Base-by-base conservation (phyloP, 805 yeast species). In the Ogataea paraovalis region DNA sequence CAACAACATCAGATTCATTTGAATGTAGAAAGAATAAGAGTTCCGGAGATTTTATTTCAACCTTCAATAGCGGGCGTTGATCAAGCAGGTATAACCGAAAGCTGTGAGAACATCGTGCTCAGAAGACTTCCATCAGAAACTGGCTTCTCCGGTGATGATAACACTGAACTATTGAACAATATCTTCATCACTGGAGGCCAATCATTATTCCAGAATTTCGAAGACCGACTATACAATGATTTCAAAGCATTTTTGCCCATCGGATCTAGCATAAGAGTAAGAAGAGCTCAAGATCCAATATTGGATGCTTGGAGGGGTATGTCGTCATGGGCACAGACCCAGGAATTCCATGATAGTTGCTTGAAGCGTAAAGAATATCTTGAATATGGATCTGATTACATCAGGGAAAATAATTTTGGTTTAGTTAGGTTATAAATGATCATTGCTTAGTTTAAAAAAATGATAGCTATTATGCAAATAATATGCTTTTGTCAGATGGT, bases 51-150 rank as follows among this genome's bases (percentile, higher is more conserved):
- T 2, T 62, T 90, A 42, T 90, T 94, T 66, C 94, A 92, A 64
- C 99, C 99, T 6, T 78, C 84, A 8, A 89, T 94, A 52, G 96
- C 95, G 0, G 99, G 99, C 20, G 72, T 90, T 20, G 99, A 94
- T 65, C 98, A 91, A 68, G 96, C 97, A 0, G 98, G 98, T 23
- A 74, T 94, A n/a, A 62, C 78, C 21, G 98, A 94, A 65, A 68
- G 90, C 37, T 74, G 83, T 46, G 85, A 83, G 53, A 85, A 82
- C 48, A 73, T 88, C 7, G 60, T 91, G 5, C 60, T 78, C 37
- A 76, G 81, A 42, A 75, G 90, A 57, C 71, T 82, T 20, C 80
- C 79, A 25, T 76, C 80, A 0, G 76, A 74, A 48, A 44, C 50
- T 5, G 82, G 82, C 32, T 70, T 68, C 39, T 69, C 76, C 1